Conservation (phyloP, 306 rosid genomes). For the Elaeagnus macrophylla region DNA sequence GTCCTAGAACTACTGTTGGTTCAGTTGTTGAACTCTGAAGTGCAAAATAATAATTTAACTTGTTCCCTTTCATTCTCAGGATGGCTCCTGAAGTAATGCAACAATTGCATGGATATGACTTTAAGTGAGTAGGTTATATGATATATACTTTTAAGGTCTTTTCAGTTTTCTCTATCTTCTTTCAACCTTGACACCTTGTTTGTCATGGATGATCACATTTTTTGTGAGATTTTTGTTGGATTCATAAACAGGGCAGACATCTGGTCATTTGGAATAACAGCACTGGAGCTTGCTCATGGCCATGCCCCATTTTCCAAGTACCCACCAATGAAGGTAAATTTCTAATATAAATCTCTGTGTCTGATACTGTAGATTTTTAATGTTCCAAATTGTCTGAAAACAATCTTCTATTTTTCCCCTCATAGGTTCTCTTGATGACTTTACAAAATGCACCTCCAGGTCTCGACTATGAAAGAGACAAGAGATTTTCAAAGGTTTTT, state of each 20-base stretch:
- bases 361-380: background rate
- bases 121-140: conserved; percentile 53
- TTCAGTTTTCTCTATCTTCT: background rate
- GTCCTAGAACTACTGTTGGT: conserved; percentile 2
- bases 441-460: conserved; percentile 97
- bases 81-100: conserved; percentile 99
- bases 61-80: conserved; percentile 32
- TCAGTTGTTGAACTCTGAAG: conserved; percentile 1
- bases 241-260: conserved; percentile 69
- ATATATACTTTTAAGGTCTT: background rate
- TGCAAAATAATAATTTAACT: background rate
- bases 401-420: conserved; percentile 13
- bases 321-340: conserved; percentile 89
- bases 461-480: conserved; percentile 95
- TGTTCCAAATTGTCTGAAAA: background rate
- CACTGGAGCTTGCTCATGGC: conserved; percentile 96
- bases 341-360: background rate
- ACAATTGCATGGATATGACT: conserved; percentile 95
- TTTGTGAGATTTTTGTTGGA: background rate
- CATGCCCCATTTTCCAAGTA: conserved; percentile 95
- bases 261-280: conserved; percentile 97
- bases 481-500: conserved; percentile 70
- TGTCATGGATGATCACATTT: background rate
- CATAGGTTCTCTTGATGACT: conserved; percentile 92
- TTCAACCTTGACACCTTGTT: background rate